phyloP scores from a whole-genome alignment of 805 yeast species.

The Wickerhamiella sorbophila region DNA sequence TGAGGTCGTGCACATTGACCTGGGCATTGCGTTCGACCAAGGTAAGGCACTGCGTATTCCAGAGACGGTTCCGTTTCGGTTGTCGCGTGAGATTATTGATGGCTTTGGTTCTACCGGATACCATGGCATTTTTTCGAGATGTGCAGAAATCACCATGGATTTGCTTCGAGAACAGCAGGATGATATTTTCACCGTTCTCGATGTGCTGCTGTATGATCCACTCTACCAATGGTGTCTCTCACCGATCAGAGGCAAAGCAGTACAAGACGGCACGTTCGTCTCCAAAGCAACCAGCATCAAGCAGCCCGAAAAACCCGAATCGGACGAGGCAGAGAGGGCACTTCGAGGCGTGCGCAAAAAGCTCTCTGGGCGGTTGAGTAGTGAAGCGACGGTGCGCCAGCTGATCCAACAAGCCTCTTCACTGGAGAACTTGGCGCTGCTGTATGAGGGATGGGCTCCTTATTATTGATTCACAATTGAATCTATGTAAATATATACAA shows the following conservation, averaged over 20 bases:
- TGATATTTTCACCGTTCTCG: conserved; percentile 64
- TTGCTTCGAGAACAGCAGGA: conserved; percentile 53
- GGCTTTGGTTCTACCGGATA: conserved; percentile 85
- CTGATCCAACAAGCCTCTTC: conserved; percentile 64
- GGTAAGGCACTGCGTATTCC: conserved; percentile 77
- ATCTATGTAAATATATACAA: background rate
- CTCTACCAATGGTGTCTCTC: conserved; percentile 83
- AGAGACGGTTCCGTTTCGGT: conserved; percentile 83
- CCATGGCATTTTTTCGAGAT: conserved; percentile 57
- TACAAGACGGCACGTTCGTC: background rate
- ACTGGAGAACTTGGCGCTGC: conserved; percentile 48
- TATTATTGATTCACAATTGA: too few species aligned
- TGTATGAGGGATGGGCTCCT: conserved; percentile 39
- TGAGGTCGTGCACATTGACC: conserved; percentile 88
- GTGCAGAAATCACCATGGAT: conserved; percentile 58
- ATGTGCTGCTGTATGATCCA: conserved; percentile 85
- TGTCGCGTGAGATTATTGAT: conserved; percentile 82
- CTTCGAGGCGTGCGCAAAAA: conserved; percentile 58
- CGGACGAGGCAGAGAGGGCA: conserved; percentile 54
- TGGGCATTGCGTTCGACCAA: conserved; percentile 94
- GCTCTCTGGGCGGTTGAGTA: conserved; percentile 55
- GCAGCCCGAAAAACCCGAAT: background rate
- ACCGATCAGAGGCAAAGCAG: conserved; percentile 38
- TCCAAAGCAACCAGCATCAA: background rate
- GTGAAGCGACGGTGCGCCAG: conserved; percentile 74